Evolutionary conservation across 805 yeast species (phyloP), one percentile per base, ranked within the genome.

Genomic region (Candida gorgasii): DNA sequence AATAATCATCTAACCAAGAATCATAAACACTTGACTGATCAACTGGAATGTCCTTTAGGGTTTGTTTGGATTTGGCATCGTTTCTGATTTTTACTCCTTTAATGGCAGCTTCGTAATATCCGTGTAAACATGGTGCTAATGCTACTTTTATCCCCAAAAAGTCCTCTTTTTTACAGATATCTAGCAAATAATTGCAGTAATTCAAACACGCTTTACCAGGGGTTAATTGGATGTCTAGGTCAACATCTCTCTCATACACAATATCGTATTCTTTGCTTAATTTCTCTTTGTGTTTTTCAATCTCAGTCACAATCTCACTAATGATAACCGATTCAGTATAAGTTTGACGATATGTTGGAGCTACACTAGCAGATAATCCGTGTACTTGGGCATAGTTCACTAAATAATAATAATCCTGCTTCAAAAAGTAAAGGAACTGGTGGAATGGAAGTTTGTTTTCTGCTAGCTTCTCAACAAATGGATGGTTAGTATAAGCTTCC

Each of bases 121-220:
- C 95, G 56, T 81, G 75, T 37, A 85, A 61, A 59, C 95, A 86
- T 1, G 95, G 93, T 6, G 88, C 76, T 41, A 85, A 60, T 0
- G 92, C 86, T 6, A 82, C 75, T 44, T 79, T 79, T 39, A 84
- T 73, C 35, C 81, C 86, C 22, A 82, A 58, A 77, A 82, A 82
- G 55, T 82, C 82, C 20, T 73, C 72, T 30, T 63, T 64, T 17
- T 67, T 61, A 3, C 83, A 83, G 5, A 83, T 62, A 15, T 76
- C 72, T 30, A 73, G 53, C 44, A 87, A 65, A 49, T 79, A 85
- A 28, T 82, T 69, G 24, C 84, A 76, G 58, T 87, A 87, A 2
- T 72, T 75, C 30, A 66, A 54, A 50, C 88, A 76, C 7, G 87
- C 86, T 8, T 67, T 59, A 3, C 80, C 79, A 34, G 83, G 78